phyloP scores from a whole-genome alignment of 768 basidiomycete genomes.

The Sporobolomyces roseus region DNA sequence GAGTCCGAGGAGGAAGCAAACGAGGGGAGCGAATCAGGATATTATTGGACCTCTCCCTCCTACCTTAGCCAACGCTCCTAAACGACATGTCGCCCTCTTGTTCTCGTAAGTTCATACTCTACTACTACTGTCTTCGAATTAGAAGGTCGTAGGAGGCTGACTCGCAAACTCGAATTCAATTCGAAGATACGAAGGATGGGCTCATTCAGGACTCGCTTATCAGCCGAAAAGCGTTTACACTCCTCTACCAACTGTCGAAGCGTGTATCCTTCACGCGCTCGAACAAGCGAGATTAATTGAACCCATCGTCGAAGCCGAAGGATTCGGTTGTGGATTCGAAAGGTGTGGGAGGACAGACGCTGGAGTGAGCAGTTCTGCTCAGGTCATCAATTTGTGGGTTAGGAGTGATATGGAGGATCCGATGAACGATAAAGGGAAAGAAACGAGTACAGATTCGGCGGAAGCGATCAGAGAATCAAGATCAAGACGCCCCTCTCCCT shows the following conservation, averaged over 20 bases:
- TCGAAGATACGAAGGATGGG: conserved; percentile 72
- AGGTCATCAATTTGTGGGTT: conserved; percentile 88
- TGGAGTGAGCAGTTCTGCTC: conserved; percentile 89
- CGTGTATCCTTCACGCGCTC: conserved; percentile 73
- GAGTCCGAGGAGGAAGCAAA: background rate
- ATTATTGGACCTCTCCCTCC: conserved; percentile 26
- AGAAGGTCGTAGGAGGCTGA: background rate
- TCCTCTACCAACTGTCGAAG: conserved; percentile 84
- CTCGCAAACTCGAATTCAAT: too few relatives aligned
- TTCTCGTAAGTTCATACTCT: conserved; percentile 54
- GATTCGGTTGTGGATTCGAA: conserved; percentile 74
- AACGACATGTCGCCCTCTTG: conserved; percentile 86
- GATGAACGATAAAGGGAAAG: conserved; percentile 39
- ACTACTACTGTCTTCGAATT: background rate
- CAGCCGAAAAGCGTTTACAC: conserved; percentile 54
- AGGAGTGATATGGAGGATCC: conserved; percentile 59
- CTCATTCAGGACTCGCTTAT: conserved; percentile 83
- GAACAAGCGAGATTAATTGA: conserved; percentile 74
- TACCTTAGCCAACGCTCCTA: conserved; percentile 50
- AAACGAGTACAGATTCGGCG: conserved; percentile 33
- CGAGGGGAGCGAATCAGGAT: background rate
- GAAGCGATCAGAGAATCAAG: conserved; percentile 14
- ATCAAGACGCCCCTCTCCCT: conserved; percentile 6
- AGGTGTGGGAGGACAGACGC: conserved; percentile 90
- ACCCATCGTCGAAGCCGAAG: conserved; percentile 55